A percentile compares a stretch with the other conserved stretches of the same genome.
Conservation (phyloP, 129 eudicot genomes). For the Cynara cardunculus region DNA sequence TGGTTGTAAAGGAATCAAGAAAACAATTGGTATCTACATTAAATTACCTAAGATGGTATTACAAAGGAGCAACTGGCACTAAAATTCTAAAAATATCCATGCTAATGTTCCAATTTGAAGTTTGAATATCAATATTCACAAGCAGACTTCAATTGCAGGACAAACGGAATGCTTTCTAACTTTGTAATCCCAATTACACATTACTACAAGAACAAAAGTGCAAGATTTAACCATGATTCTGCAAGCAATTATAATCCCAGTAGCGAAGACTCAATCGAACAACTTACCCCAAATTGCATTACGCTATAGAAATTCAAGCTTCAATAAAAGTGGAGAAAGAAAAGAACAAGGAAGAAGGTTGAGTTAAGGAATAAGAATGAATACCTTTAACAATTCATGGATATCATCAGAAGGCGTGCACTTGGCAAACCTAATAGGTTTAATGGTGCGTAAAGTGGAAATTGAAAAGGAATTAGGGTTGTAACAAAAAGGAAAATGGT, state of each 20-base stretch:
- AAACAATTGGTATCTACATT: neutral
- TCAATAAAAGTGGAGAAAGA: neutral
- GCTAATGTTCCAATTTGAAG: neutral
- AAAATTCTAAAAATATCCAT: neutral
- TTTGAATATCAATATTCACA: neutral
- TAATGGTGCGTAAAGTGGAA: neutral
- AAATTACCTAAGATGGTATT: neutral
- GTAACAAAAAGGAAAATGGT: neutral
- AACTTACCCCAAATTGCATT: slow-evolving; percentile 7
- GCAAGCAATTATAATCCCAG: neutral
- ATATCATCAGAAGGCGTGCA: slow-evolving; percentile 31
- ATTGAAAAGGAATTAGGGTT: slow-evolving; percentile 21
- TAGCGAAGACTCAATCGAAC: neutral
- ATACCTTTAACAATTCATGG: slow-evolving; percentile 31
- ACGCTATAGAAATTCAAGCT: neutral
- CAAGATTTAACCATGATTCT: neutral
- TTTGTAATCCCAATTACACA: neutral
- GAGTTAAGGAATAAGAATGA: neutral
- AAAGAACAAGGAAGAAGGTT: neutral
- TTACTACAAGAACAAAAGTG: neutral
- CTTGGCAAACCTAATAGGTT: slow-evolving; percentile 15
- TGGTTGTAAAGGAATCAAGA: neutral
- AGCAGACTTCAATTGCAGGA: neutral
- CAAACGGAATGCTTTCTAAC: neutral
- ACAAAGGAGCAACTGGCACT: neutral